Evolutionary conservation across 2,329 filamentous ascomycete species (phyloP), one percentile per base, ranked within the genome.

Genomic region (Lasiodiplodia gonubiensis): DNA sequence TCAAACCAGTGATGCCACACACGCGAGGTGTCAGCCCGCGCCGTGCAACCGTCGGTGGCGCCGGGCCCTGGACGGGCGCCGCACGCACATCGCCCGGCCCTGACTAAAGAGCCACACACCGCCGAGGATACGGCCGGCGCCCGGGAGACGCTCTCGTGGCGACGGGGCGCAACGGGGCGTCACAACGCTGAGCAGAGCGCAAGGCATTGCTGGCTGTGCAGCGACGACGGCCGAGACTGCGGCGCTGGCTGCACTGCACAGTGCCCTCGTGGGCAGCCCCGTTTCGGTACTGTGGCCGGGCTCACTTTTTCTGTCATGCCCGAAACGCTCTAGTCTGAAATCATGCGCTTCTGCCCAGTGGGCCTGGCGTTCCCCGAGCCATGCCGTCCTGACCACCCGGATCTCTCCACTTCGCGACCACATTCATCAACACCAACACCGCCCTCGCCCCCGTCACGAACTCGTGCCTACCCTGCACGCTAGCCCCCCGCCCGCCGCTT

Each of bases 271-370:
- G 57, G 46, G 30, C 59, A 37, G 30, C 59, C 57, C 42, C 59
- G 27, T 63, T 63, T 63, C n/a, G 59, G 59, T 25, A 63, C n/a
- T 18, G 27, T 23, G 59, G 46, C 59, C 42, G 59, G 46, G 27
- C 39, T 46, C n/a, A 23, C 12, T 63, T 63, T 63, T 63, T 37
- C 49, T 63, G 64, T 57, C 52, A 52, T 61, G 70, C 69, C 71
- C 77, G 75, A 77, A 74, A 75, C 74, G 70, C 69, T 68, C 54
- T 67, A 66, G 71, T 71, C 65, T 71, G 68, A 65, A 63, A 70
- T 53, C 61, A 37, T 60, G 57, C 67, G 27, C 54, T 46, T 46
- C 42, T 69, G 71, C 70, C 68, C 59, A 46, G 30, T 53, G 66
- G 71, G 21, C 71, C 71, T 72, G 72, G 68, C 70, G 61, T 64